These are phyloP conservation scores for Xylaria grammica DNA, from an alignment of 495 filamentous ascomycete species.

Conservation along the genomic window DNA sequence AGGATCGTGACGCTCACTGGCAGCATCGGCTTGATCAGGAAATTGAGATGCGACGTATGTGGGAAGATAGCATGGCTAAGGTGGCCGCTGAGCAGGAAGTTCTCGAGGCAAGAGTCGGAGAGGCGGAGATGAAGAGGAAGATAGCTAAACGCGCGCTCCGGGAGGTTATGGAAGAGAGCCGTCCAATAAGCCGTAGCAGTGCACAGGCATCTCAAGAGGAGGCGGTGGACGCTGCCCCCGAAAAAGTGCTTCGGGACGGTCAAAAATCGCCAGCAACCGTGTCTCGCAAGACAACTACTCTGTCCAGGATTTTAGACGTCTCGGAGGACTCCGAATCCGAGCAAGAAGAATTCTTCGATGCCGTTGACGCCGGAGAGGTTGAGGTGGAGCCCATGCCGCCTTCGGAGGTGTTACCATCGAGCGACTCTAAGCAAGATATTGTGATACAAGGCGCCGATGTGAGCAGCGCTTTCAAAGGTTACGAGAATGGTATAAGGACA, in stretches of 20 bases:
- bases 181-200: slow-evolving; percentile 45
- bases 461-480: slow-evolving; percentile 79
- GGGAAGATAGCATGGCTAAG: slow-evolving; percentile 98
- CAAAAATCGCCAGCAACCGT: slow-evolving; percentile 53
- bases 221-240: slow-evolving; percentile 26
- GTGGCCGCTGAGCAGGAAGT: slow-evolving; percentile 93
- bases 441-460: slow-evolving; percentile 63
- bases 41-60: slow-evolving; percentile 84
- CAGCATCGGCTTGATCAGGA: slow-evolving; percentile 92
- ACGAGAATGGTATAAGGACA: slow-evolving; percentile 81
- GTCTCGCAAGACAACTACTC: slow-evolving; percentile 60
- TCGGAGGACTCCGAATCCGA: slow-evolving; percentile 79
- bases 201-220: slow-evolving; percentile 42
- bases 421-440: slow-evolving; percentile 45
- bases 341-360: slow-evolving; percentile 97
- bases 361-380: slow-evolving; percentile 89
- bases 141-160: slow-evolving; percentile 87
- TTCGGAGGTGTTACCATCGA: slow-evolving; percentile 47
- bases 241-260: slow-evolving; percentile 36
- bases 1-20: slow-evolving; percentile 95
- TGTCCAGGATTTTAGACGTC: slow-evolving; percentile 65
- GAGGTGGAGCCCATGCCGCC: slow-evolving; percentile 67
- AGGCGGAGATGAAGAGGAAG: slow-evolving; percentile 87
- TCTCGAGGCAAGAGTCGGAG: slow-evolving; percentile 82
- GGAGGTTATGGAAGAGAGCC: slow-evolving; percentile 69